Percentiles rank a stretch among this genome's conserved stretches.
phyloP scores from a whole-genome alignment of 83 land plant genomes.

The Thuja plicata region DNA sequence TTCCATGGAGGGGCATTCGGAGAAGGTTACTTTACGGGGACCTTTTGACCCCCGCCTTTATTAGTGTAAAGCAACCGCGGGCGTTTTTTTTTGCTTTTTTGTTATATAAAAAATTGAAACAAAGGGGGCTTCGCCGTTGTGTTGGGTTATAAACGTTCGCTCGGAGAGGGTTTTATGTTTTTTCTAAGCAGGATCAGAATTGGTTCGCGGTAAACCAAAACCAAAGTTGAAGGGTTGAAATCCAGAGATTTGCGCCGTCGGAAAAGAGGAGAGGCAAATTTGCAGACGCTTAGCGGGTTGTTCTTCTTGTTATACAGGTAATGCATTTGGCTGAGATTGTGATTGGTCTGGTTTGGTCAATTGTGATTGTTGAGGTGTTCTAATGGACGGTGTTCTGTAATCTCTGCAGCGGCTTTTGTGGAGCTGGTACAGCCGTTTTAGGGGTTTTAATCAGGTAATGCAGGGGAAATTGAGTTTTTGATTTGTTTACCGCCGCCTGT shows the following conservation, averaged over 20 bases:
- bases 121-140: background rate
- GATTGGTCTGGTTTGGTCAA: background rate
- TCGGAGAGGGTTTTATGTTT: background rate
- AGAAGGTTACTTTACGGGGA: background rate
- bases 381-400: background rate
- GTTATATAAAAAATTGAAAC: background rate
- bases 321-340: background rate
- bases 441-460: background rate
- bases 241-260: conserved; percentile 15
- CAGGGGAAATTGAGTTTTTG: background rate
- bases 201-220: background rate
- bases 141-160: background rate
- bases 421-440: background rate
- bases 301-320: background rate
- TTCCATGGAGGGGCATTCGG: background rate
- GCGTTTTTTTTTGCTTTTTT: background rate
- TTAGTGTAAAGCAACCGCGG: no score
- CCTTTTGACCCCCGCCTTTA: background rate
- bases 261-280: background rate
- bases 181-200: background rate
- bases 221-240: background rate
- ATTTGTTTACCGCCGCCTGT: background rate
- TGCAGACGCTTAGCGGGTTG: background rate
- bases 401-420: no score
- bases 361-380: background rate